A percentile compares a stretch with the other conserved stretches of the same genome.
These are phyloP conservation scores for Zychaea mexicana DNA, from an alignment of 371 early-diverging fungal genomes.

Conservation along the genomic window DNA sequence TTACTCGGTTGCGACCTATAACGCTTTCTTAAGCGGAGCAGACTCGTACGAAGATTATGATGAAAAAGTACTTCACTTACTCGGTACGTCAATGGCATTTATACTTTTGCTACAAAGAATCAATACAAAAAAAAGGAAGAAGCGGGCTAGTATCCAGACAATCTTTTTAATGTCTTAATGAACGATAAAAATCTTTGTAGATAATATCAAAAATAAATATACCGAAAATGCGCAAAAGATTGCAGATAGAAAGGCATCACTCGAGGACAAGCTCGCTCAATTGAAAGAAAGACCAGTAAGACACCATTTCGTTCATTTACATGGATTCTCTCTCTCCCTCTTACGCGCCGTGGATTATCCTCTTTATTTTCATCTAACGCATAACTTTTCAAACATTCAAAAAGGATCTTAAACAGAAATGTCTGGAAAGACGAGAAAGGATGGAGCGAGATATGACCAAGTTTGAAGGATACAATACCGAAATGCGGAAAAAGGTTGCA, in stretches of 20 bases:
- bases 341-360: neutral
- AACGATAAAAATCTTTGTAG: neutral
- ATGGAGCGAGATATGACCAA: constrained; percentile 29
- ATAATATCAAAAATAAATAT: neutral
- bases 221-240: neutral
- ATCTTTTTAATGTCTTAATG: too few relatives aligned
- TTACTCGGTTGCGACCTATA: constrained; percentile 56
- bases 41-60: constrained; percentile 30
- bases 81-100: too few relatives aligned
- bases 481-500: constrained; percentile 5
- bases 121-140: neutral
- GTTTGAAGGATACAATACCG: constrained; percentile 22
- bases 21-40: constrained; percentile 56
- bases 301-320: neutral
- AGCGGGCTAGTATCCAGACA: too few relatives aligned
- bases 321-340: too few relatives aligned
- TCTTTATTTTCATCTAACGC: too few relatives aligned
- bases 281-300: neutral
- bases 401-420: neutral
- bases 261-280: neutral
- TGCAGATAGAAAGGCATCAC: neutral
- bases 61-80: neutral
- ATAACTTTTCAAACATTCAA: neutral
- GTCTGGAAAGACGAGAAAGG: constrained; percentile 37
- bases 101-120: too few relatives aligned